Percentiles rank a stretch among this genome's conserved stretches.
Evolutionary conservation across 495 filamentous ascomycete genomes (phyloP).

Genomic region (Chaetomium fimeti): DNA sequence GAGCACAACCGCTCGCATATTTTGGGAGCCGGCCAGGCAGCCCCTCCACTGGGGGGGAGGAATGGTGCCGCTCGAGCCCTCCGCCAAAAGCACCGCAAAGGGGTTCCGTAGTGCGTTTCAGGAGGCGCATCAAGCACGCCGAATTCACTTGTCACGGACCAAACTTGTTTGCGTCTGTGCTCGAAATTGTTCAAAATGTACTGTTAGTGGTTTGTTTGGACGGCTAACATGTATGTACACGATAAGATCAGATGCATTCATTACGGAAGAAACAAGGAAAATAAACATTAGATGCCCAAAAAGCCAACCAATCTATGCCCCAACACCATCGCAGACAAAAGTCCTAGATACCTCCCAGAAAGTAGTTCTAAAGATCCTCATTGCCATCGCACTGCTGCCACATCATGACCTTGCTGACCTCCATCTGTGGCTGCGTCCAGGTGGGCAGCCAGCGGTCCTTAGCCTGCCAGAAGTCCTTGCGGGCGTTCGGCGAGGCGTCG

Average conservation of each 20-base stretch:
- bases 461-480: slow-evolving; percentile 71
- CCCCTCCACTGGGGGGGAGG: background rate
- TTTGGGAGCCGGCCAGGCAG: background rate
- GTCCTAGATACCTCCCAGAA: background rate
- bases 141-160: background rate
- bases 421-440: slow-evolving; percentile 68
- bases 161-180: background rate
- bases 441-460: slow-evolving; percentile 69
- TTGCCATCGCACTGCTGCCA: slow-evolving; percentile 69
- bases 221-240: background rate
- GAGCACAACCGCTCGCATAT: too few species aligned
- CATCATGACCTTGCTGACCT: slow-evolving; percentile 73
- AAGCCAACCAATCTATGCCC: slow-evolving; percentile 12
- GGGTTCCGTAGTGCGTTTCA: slow-evolving; percentile 16
- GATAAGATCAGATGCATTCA: background rate
- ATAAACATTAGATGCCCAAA: slow-evolving; percentile 16
- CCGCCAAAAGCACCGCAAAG: slow-evolving; percentile 1
- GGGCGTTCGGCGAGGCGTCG: slow-evolving; percentile 61
- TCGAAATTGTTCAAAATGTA: background rate
- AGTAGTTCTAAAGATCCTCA: slow-evolving; percentile 36
- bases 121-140: background rate
- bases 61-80: slow-evolving; percentile 10
- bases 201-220: background rate
- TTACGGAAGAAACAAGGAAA: background rate
- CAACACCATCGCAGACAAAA: slow-evolving; percentile 15